Percentiles rank a stretch among this genome's conserved stretches.
Conservation (phyloP, 495 filamentous ascomycete genomes). For the Neurospora sp. region DNA sequence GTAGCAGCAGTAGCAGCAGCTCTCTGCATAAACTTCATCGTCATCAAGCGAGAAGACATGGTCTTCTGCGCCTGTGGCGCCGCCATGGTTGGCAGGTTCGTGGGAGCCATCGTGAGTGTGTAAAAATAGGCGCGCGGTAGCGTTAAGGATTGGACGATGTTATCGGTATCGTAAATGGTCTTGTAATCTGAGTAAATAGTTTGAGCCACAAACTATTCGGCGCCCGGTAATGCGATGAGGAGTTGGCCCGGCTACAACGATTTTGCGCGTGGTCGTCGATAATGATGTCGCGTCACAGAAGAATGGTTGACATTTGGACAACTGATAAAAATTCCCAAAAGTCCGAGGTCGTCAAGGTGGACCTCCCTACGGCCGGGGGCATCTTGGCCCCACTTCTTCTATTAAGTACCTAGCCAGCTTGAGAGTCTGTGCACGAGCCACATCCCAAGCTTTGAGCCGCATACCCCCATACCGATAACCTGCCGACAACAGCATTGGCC, state of each 20-base stretch:
- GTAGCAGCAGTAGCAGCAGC: conserved; percentile 42
- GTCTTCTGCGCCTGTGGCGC: conserved; percentile 44
- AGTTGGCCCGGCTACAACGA: background rate
- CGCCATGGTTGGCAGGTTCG: conserved; percentile 22
- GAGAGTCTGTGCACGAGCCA: background rate
- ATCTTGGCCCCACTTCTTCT: background rate
- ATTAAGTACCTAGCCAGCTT: background rate
- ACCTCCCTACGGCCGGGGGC: background rate
- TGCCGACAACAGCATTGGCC: background rate
- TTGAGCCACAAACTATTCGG: background rate
- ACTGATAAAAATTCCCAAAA: background rate
- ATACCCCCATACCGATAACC: background rate
- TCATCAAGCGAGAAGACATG: conserved; percentile 84
- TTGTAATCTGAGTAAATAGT: background rate
- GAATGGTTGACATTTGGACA: background rate
- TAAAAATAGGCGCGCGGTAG: background rate
- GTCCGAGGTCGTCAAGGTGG: background rate
- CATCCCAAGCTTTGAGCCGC: background rate
- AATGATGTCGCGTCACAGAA: background rate
- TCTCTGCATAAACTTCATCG: conserved; percentile 99
- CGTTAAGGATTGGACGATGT: background rate
- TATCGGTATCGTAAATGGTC: background rate
- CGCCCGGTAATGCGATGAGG: background rate
- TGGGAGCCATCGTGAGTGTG: conserved; percentile 10
- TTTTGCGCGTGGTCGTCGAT: background rate